phyloP scores from a whole-genome alignment of 805 yeast genomes.

The Citeromyces nyonsensis region DNA sequence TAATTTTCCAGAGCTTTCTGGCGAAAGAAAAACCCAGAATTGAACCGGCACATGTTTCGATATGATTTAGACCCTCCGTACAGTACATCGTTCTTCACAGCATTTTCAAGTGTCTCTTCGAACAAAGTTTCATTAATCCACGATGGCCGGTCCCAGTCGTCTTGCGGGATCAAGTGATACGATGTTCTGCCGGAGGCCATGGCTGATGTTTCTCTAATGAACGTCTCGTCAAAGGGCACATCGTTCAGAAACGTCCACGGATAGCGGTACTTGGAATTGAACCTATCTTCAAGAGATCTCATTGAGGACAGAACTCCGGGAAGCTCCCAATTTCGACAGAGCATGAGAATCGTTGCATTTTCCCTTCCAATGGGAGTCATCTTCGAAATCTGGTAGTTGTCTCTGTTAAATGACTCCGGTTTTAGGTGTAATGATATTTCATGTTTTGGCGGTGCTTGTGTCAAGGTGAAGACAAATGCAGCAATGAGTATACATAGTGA shows the following conservation, averaged over 20 bases:
- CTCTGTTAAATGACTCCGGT: no score
- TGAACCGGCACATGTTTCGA: constrained; percentile 92
- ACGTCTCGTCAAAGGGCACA: constrained; percentile 48
- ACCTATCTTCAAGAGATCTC: constrained; percentile 65
- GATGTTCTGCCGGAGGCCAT: constrained; percentile 55
- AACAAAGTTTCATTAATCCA: constrained; percentile 48
- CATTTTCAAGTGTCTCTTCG: constrained; percentile 25
- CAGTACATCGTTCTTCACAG: constrained; percentile 30
- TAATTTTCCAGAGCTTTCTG: constrained; percentile 58
- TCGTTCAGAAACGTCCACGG: constrained; percentile 76
- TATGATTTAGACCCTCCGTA: constrained; percentile 57
- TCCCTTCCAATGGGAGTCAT: constrained; percentile 27
- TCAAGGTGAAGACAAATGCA: no score
- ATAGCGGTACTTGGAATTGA: constrained; percentile 49
- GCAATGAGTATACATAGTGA: no score
- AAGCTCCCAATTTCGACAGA: constrained; percentile 71
- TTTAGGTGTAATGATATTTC: no score
- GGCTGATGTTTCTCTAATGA: constrained; percentile 40
- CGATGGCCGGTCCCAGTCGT: constrained; percentile 68
- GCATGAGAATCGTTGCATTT: constrained; percentile 80
- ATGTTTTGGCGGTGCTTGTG: no score
- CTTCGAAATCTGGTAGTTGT: no score
- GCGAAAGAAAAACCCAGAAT: constrained; percentile 80
- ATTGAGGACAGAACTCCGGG: constrained; percentile 61
- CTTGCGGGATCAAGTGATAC: constrained; percentile 49